These are phyloP conservation scores for Pogostemon cablin DNA, from an alignment of 257 asterid genomes.

Conservation along the genomic window DNA sequence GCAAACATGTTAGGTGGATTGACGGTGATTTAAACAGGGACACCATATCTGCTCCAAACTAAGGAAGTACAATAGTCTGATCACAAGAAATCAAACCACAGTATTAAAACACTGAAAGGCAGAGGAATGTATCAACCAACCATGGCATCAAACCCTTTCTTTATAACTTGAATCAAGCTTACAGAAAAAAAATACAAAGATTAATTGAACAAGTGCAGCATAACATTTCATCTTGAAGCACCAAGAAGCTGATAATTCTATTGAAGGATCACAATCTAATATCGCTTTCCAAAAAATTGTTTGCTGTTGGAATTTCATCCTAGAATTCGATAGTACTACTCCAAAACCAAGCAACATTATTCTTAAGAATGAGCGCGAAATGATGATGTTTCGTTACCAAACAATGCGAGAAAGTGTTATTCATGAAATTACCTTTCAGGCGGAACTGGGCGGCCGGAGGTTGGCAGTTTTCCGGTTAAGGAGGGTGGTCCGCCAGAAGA, in stretches of 20 bases:
- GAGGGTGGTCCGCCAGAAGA: conserved; percentile 24
- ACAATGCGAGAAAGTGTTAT: neutral
- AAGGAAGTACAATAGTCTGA: conserved; percentile 14
- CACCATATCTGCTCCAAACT: conserved; percentile 46
- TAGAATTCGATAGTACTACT: conserved; percentile 1
- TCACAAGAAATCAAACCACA: neutral
- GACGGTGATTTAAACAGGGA: conserved; percentile 46
- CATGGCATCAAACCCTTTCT: neutral
- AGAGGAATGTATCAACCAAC: neutral
- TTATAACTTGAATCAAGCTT: neutral
- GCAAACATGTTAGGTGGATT: conserved; percentile 40
- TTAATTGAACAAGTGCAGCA: neutral
- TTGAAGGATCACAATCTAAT: neutral
- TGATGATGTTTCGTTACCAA: neutral
- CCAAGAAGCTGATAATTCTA: neutral
- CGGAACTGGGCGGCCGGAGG: neutral
- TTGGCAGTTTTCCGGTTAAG: conserved; percentile 31
- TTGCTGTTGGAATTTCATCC: neutral
- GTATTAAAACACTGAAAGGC: neutral
- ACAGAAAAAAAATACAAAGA: neutral
- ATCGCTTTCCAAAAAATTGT: neutral
- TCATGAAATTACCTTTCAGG: neutral
- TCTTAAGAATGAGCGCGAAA: neutral
- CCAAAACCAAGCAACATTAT: neutral
- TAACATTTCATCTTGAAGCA: conserved; percentile 8